phyloP scores from a whole-genome alignment of 148 eudicot genomes.

The Dianthus caryophyllus region DNA sequence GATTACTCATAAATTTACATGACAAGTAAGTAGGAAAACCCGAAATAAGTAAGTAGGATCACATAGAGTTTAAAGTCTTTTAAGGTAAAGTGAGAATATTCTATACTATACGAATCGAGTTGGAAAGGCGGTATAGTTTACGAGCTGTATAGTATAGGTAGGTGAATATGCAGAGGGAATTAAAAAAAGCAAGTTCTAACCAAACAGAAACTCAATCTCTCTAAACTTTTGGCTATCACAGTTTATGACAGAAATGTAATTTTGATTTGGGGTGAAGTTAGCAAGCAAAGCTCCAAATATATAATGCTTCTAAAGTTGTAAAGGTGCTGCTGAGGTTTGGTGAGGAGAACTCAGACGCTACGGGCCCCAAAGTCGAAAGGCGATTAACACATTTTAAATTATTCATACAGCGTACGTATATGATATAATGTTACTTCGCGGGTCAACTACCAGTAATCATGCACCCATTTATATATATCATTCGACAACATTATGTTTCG shows the following conservation, averaged over 20 bases:
- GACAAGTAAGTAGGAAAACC: slow-evolving; percentile 14
- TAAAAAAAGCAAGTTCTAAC: neutral
- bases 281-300: slow-evolving; percentile 41
- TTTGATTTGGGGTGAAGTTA: slow-evolving; percentile 22
- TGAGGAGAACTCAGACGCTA: too few relatives aligned
- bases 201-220: slow-evolving; percentile 22
- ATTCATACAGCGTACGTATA: slow-evolving; percentile 11
- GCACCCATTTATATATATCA: too few relatives aligned
- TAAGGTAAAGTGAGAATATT: slow-evolving; percentile 8
- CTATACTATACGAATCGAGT: slow-evolving; percentile 4
- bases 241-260: slow-evolving; percentile 15
- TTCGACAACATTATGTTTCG: too few relatives aligned
- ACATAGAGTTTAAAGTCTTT: neutral
- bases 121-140: slow-evolving; percentile 21
- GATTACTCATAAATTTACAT: slow-evolving; percentile 33
- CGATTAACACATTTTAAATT: slow-evolving; percentile 19
- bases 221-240: slow-evolving; percentile 12
- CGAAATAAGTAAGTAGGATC: slow-evolving; percentile 2
- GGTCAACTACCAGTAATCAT: slow-evolving; percentile 36
- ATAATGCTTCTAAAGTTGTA: slow-evolving; percentile 26
- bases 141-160: neutral
- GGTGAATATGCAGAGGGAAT: too few relatives aligned
- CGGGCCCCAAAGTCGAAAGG: slow-evolving; percentile 7
- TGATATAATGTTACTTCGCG: slow-evolving; percentile 19
- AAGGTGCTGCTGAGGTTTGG: slow-evolving; percentile 14